Base-by-base conservation (phyloP, 345 rosid genomes). In the Populus tremula region DNA sequence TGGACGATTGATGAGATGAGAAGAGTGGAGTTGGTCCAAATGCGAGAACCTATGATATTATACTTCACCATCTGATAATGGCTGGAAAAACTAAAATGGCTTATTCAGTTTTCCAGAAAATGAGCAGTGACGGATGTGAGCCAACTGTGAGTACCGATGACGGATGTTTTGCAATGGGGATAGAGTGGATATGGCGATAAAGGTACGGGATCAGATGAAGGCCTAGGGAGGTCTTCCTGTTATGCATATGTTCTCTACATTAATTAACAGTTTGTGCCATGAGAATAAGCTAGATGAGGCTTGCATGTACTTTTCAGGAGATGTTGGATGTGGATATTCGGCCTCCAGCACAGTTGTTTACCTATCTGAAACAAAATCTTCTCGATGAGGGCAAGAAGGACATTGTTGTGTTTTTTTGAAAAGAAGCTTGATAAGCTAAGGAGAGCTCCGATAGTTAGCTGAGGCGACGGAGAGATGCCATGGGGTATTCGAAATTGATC, bases 281-380 rank as follows among this genome's bases (percentile, higher is more conserved):
- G 91, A 85, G 80, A 82, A 87, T 39, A 87, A 76, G 77, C 70
- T 95, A 69, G 98, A 87, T 18, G 92, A 86, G 63, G 98, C 99
- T 75, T 93, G 98, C 82, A 88, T 84, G 82, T 93, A 86, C 84
- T 91, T 33, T 93, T 67, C 76, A 83, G 79, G 99, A 92, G 85
- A 95, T 93, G 99, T 64, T 93, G 84, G 93, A 92, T 64, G 65
- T 89, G 77, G 98, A 98, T 25, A 95, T 95, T 50, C 89, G 94
- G 59, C 94, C 99, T 74, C 92, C 97, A 0, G 94, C 88, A 8
- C 81, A 84, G 16, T 73, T 91, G 89, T 93, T 93, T 83, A 88
- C 98, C 54, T 83, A 88, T 73, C 90, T 95, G 78, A 95, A 91
- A 76, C 91, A 89, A 85, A 85, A 87, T 47, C 94, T 93, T 67